Evolutionary conservation across 345 rosid genomes (phyloP), one percentile per base, ranked within the genome.

Genomic region (Trapa incisa): DNA sequence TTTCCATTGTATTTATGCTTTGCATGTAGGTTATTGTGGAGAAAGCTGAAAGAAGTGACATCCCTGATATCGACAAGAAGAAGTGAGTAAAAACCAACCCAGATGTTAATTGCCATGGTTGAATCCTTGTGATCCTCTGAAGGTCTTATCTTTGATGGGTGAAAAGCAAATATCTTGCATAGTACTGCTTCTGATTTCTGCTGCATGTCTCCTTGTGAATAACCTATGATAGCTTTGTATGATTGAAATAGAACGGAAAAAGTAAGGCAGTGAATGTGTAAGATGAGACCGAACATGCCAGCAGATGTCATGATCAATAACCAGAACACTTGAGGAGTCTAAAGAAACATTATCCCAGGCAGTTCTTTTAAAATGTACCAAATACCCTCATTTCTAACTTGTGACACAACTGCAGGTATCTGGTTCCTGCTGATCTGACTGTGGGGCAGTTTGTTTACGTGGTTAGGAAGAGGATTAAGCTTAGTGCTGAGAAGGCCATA

Each of bases 371-470:
- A 42, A 42, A 42, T 1, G 47, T 64, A 7, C 47, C 13, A 16
- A 16, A 15, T 9, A 5, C 56, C 64, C 17, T 39, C 33, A 29
- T 42, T 41, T 45, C 4, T 47, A 35, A 12, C 13, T 2, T 57
- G 33, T 29, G 50, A 69, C 32, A 5, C 32, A 5, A 42, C 14
- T 71, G 70, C 72, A 85, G 89, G 68, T 85, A 85, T 65, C 68
- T 85, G 76, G 87, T 85, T 69, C 89, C 89, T 47, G 89, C 87
- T 67, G 89, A 85, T 81, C 74, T 85, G 37, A 83, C 89, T 36
- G 87, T 85, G 11, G 89, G 89, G 58, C 89, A 85, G 67, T 85
- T 85, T 54, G 87, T 85, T 57, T 85, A 85, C 22, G 89, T 85
- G 60, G 87, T 85, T 12, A 81, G 89, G 43, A 85, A 83, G 81